Conservation (phyloP, 1,139 yeast genomes). For the Fermentozyma sake region DNA sequence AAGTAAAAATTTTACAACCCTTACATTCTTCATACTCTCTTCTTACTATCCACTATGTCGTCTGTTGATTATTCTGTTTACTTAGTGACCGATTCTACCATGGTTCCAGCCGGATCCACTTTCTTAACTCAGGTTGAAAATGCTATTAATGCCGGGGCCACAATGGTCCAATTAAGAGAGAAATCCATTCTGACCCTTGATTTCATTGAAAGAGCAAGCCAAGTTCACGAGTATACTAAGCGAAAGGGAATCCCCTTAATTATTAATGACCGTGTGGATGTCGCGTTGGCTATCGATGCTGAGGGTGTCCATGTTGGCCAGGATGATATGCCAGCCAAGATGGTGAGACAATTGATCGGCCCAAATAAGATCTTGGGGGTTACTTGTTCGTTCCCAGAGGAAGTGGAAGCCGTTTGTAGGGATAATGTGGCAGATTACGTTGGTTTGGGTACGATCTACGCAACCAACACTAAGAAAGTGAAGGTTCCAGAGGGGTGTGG, state of each 20-base stretch:
- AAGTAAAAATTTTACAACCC: no score
- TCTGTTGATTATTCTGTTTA: slow-evolving; percentile 65
- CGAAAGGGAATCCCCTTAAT: slow-evolving; percentile 66
- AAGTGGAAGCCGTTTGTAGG: slow-evolving; percentile 52
- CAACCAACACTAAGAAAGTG: slow-evolving; percentile 65
- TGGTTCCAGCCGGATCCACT: slow-evolving; percentile 63
- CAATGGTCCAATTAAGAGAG: slow-evolving; percentile 81
- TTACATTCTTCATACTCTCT: no score
- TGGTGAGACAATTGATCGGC: slow-evolving; percentile 64
- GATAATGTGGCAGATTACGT: slow-evolving; percentile 68
- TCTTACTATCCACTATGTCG: no score
- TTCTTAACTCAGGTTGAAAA: slow-evolving; percentile 57
- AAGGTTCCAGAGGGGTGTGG: slow-evolving; percentile 50
- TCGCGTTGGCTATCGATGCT: slow-evolving; percentile 84
- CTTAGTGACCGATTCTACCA: slow-evolving; percentile 76
- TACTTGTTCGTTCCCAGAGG: slow-evolving; percentile 59
- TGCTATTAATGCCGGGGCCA: slow-evolving; percentile 69
- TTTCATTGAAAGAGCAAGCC: slow-evolving; percentile 58
- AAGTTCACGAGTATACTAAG: slow-evolving; percentile 59
- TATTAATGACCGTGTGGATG: slow-evolving; percentile 85
- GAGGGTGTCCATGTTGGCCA: slow-evolving; percentile 96
- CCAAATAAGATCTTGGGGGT: slow-evolving; percentile 76
- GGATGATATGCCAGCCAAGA: slow-evolving; percentile 70
- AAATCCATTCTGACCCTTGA: slow-evolving; percentile 65
- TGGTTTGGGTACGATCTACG: slow-evolving; percentile 81